Evolutionary conservation across 306 rosid genomes (phyloP).

Genomic region (Dalbergia cochinchinensis): DNA sequence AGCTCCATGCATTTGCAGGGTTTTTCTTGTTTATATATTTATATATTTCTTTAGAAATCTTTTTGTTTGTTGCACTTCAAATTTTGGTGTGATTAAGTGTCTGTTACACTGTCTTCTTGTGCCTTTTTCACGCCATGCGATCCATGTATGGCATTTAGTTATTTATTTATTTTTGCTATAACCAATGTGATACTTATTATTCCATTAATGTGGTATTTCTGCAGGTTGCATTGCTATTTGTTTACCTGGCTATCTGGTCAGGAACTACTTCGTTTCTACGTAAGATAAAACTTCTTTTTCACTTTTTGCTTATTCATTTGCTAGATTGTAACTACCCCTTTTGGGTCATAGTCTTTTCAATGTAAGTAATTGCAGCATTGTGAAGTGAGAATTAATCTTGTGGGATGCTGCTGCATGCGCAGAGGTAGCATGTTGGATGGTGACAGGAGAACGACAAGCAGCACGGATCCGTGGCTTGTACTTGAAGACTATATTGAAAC

Average conservation of each 20-base stretch:
- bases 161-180: neutral
- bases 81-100: neutral
- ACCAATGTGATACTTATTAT: neutral
- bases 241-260: constrained; percentile 73
- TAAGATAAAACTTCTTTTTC: constrained; percentile 47
- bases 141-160: too few species aligned
- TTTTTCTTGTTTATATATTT: too few species aligned
- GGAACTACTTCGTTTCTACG: constrained; percentile 81
- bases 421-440: constrained; percentile 98
- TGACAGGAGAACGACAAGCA: constrained; percentile 93
- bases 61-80: neutral
- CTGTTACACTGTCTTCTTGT: too few species aligned
- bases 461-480: constrained; percentile 78
- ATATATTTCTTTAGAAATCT: too few species aligned
- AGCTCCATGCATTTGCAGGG: too few species aligned
- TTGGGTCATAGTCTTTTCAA: neutral
- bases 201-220: neutral
- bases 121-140: too few species aligned
- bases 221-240: constrained; percentile 68
- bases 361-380: neutral
- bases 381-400: constrained; percentile 18
- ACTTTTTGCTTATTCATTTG: neutral
- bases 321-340: neutral
- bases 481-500: constrained; percentile 79
- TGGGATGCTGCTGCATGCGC: constrained; percentile 7